Conservation (phyloP, 225 moss, liverwort and hornwort species). For the Ulota crispa region DNA sequence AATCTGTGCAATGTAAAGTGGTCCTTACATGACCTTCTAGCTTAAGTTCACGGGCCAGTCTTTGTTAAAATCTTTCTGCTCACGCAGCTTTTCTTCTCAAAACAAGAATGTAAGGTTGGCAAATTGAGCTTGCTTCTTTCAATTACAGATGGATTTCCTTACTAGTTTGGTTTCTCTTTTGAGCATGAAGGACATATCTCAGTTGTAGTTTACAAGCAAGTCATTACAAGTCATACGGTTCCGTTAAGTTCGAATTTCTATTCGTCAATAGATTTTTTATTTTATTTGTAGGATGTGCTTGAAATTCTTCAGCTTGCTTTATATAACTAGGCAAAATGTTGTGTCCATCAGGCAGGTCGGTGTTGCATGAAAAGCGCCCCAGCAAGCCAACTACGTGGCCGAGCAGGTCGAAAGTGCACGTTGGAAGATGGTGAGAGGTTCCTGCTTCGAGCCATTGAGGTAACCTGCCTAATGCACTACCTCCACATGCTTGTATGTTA, state of each 20-base stretch:
- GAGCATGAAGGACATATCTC: background rate
- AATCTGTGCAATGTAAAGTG: background rate
- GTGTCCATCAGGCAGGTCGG: slow-evolving; percentile 55
- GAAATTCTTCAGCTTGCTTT: background rate
- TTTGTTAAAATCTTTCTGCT: background rate
- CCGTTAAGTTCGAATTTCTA: background rate
- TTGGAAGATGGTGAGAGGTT: slow-evolving; percentile 80
- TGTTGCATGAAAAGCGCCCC: slow-evolving; percentile 67
- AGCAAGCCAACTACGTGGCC: slow-evolving; percentile 62
- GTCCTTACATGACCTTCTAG: background rate
- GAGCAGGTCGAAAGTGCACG: slow-evolving; percentile 74
- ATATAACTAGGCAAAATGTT: background rate
- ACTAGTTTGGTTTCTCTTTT: background rate
- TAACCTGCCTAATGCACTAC: slow-evolving; percentile 7
- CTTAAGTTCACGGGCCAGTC: background rate
- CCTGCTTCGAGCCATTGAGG: slow-evolving; percentile 69
- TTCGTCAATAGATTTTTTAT: background rate
- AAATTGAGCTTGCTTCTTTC: background rate
- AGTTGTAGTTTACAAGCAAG: background rate
- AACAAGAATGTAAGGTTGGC: background rate
- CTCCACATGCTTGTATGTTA: background rate
- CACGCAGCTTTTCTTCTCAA: background rate
- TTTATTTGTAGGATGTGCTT: background rate
- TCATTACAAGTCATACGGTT: background rate
- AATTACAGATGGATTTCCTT: background rate